phyloP scores from a whole-genome alignment of 108 stramenopile species.

The Nitzschia putrida region DNA sequence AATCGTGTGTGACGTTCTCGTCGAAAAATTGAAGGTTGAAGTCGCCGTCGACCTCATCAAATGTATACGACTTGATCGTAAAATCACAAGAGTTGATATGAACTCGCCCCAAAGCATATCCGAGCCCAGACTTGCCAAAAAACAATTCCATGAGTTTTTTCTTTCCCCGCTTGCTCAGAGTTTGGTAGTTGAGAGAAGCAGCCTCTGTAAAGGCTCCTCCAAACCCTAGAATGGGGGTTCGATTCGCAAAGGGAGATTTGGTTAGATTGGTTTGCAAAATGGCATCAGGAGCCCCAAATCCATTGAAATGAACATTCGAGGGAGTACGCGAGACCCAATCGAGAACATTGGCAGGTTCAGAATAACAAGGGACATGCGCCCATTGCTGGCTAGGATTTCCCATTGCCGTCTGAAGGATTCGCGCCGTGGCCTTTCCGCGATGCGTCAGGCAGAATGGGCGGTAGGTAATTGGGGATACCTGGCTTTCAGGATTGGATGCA shows the following conservation, averaged over 20 bases:
- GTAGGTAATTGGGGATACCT: conserved; percentile 9
- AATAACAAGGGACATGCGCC: conserved; percentile 60
- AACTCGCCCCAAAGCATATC: conserved; percentile 81
- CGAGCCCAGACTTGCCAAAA: conserved; percentile 85
- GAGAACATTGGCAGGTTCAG: conserved; percentile 18
- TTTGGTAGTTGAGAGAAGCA: conserved; percentile 80
- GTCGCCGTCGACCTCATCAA: conserved; percentile 87
- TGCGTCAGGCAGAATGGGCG: conserved; percentile 41
- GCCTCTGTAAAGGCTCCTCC: conserved; percentile 98
- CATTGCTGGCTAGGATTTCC: conserved; percentile 66
- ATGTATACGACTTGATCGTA: conserved; percentile 80
- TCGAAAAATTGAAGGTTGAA: conserved; percentile 86
- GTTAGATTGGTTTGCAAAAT: conserved; percentile 52
- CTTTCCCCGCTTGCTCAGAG: conserved; percentile 64
- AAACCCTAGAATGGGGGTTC: conserved; percentile 86
- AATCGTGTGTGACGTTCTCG: conserved; percentile 72
- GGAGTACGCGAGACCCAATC: conserved; percentile 16
- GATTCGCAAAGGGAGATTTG: conserved; percentile 47
- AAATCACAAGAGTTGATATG: conserved; percentile 98
- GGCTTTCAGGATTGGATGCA: not conserved
- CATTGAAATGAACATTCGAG: conserved; percentile 30
- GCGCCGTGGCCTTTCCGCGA: conserved; percentile 19
- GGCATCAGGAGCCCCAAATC: conserved; percentile 57
- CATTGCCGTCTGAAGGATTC: conserved; percentile 60
- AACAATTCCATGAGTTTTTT: conserved; percentile 83